These are phyloP conservation scores for Termitomyces sp. DNA, from an alignment of 768 basidiomycete genomes.

Conservation along the genomic window DNA sequence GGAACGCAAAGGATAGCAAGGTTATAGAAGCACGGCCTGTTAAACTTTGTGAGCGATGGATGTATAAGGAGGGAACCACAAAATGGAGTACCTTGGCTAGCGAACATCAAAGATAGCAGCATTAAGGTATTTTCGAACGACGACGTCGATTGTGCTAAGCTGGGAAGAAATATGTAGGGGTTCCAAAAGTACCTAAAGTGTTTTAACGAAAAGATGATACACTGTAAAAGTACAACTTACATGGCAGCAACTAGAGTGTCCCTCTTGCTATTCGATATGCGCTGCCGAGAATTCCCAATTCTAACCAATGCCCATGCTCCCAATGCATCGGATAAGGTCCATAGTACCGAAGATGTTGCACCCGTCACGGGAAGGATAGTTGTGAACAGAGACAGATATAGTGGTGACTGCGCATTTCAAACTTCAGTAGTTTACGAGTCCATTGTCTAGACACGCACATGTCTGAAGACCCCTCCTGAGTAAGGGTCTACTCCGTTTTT, in stretches of 20 bases:
- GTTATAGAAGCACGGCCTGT: constrained; percentile 55
- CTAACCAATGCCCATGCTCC: constrained; percentile 64
- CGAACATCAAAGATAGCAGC: constrained; percentile 64
- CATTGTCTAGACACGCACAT: constrained; percentile 46
- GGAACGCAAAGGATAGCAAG: constrained; percentile 63
- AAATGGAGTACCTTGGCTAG: constrained; percentile 46
- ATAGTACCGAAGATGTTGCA: constrained; percentile 47
- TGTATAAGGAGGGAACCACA: neutral
- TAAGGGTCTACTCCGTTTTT: constrained; percentile 81
- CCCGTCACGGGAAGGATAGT: constrained; percentile 56
- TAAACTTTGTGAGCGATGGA: neutral
- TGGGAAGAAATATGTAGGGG: constrained; percentile 80
- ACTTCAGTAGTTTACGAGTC: neutral
- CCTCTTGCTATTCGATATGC: constrained; percentile 39
- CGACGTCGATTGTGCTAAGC: constrained; percentile 77
- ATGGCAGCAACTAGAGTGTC: constrained; percentile 59
- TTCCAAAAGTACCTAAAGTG: constrained; percentile 75
- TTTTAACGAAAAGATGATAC: neutral
- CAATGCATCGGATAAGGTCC: constrained; percentile 63
- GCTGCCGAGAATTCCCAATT: constrained; percentile 64
- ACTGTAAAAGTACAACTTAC: constrained; percentile 36
- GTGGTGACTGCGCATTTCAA: constrained; percentile 54
- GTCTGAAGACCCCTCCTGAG: constrained; percentile 78
- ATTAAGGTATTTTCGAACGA: constrained; percentile 74
- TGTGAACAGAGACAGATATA: constrained; percentile 73